These are phyloP conservation scores for Obelidium mucronatum DNA, from an alignment of 192 early-diverging fungal species.

Conservation along the genomic window DNA sequence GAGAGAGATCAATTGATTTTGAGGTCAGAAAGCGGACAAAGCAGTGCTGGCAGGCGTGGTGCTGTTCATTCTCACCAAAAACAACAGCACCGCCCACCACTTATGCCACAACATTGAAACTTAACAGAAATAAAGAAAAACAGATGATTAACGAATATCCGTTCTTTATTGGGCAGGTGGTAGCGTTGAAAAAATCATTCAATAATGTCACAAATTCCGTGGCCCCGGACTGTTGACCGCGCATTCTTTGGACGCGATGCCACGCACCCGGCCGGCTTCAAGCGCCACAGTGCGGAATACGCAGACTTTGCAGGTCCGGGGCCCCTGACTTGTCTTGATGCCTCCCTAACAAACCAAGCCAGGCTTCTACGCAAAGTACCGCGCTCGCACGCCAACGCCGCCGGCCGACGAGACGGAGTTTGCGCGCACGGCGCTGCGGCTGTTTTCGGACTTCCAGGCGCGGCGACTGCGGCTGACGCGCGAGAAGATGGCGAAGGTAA, in stretches of 20 bases:
- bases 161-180: not conserved
- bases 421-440: slow-evolving; percentile 37
- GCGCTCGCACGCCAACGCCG: not conserved
- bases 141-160: not conserved
- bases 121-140: too few relatives aligned
- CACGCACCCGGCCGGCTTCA: not conserved
- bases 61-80: too few relatives aligned
- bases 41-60: too few relatives aligned
- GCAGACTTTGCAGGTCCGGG: slow-evolving; percentile 9
- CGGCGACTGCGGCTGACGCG: slow-evolving; percentile 47
- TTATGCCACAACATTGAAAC: too few relatives aligned
- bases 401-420: slow-evolving; percentile 2
- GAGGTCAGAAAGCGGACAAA: too few relatives aligned
- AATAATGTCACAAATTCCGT: not conserved
- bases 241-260: slow-evolving; percentile 20
- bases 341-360: too few relatives aligned
- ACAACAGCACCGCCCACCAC: too few relatives aligned
- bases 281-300: slow-evolving; percentile 20
- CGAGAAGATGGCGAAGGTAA: slow-evolving; percentile 57
- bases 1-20: too few relatives aligned
- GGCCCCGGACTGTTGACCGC: slow-evolving; percentile 9
- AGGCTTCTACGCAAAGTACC: slow-evolving; percentile 27
- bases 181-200: not conserved
- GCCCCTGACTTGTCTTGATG: not conserved
- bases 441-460: slow-evolving; percentile 60